Percentiles rank a stretch among this genome's conserved stretches.
Evolutionary conservation across 257 asterid genomes (phyloP).

Genomic region (Linaria vulgaris): DNA sequence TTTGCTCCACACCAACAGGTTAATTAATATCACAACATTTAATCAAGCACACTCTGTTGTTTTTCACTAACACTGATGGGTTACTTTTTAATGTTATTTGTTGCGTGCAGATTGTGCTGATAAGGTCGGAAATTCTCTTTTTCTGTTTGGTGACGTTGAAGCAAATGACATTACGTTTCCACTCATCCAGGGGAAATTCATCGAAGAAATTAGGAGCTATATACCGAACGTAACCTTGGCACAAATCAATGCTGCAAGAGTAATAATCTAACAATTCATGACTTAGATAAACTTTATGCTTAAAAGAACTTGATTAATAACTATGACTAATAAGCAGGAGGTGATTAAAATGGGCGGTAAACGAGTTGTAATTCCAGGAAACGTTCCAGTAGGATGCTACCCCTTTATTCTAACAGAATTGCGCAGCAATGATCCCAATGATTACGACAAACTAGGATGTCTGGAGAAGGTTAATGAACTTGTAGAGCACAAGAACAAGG

Average conservation of each 20-base stretch:
- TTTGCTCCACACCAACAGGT: conserved; percentile 18
- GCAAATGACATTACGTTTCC: conserved; percentile 24
- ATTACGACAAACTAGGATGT: conserved; percentile 6
- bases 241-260: conserved; percentile 16
- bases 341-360: conserved; percentile 25
- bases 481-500: background rate
- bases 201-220: background rate
- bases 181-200: conserved; percentile 13
- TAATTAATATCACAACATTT: too few relatives aligned
- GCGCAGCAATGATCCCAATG: background rate
- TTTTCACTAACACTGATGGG: too few relatives aligned
- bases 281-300: too few relatives aligned
- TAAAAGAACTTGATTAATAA: too few relatives aligned
- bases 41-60: too few relatives aligned
- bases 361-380: conserved; percentile 14
- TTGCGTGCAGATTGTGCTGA: background rate
- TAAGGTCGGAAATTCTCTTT: conserved; percentile 8
- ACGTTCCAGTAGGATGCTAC: conserved; percentile 18
- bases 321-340: background rate
- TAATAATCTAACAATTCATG: background rate
- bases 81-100: too few relatives aligned
- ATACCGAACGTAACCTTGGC: conserved; percentile 19
- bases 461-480: background rate
- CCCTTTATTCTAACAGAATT: background rate
- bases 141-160: conserved; percentile 28